A percentile compares a stretch with the other conserved stretches of the same genome.
Conservation (phyloP, 441 rosid genomes). For the Kokia cookei region DNA sequence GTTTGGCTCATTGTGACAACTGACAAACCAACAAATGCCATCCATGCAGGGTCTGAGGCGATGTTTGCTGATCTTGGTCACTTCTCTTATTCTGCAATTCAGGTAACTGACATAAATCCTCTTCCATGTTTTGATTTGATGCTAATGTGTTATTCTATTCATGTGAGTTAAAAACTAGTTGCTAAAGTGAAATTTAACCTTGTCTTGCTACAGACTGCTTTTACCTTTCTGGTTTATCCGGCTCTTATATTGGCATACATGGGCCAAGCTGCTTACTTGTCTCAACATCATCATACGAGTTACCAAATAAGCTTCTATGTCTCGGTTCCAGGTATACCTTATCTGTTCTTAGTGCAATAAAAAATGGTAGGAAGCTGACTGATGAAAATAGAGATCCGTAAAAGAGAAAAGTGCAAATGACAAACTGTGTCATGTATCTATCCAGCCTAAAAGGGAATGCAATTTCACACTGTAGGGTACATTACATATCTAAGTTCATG, state of each 20-base stretch:
- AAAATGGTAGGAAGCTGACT: not conserved
- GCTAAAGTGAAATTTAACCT: constrained; percentile 1
- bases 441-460: not conserved
- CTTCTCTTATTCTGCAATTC: constrained; percentile 89
- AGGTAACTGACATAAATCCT: constrained; percentile 29
- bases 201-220: constrained; percentile 58
- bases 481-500: not conserved
- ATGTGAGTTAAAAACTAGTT: not conserved
- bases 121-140: not conserved
- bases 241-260: constrained; percentile 92
- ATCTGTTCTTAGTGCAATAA: not conserved
- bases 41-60: constrained; percentile 88
- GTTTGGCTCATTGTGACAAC: not conserved
- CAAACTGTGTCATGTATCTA: not conserved
- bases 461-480: not conserved
- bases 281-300: constrained; percentile 61
- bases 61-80: constrained; percentile 99
- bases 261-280: constrained; percentile 98
- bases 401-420: not conserved
- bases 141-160: not conserved
- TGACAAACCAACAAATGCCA: not conserved
- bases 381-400: not conserved
- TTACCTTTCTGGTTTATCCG: constrained; percentile 92
- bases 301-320: constrained; percentile 73
- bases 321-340: constrained; percentile 73